Evolutionary conservation across 345 rosid genomes (phyloP), one percentile per base, ranked within the genome.

Genomic region (Linum tenue): DNA sequence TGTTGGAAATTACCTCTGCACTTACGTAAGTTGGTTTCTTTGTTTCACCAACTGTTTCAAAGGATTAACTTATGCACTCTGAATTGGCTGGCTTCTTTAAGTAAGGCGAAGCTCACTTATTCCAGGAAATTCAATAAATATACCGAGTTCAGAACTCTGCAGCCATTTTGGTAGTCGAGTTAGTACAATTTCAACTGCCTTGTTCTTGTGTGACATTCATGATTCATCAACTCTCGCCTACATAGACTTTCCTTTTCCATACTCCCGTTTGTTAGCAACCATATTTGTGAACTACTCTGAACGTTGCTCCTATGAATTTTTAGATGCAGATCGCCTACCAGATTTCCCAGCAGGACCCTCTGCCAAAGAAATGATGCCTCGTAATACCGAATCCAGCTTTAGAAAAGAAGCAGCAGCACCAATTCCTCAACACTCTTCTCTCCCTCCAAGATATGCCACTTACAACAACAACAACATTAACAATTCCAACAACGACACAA

Each of bases 381-480:
- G 53, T 4, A 48, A 48, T 15, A 41, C 90, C 51, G 84, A 85
- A 70, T 69, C 83, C 16, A 79, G 75, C 76, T 73, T 59, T 37
- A 72, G 75, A 65, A 83, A 79, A 43, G 90, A 86, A 22, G 31
- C 31, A 17, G 76, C 77, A 65, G n/a, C 70, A 6, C 74, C 90
- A 15, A 68, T 79, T 60, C 84, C 80, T 22, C 82, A 81, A 14
- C 74, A 83, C 14, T 70, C 84, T 55, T 76, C 86, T 62, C 73
- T 72, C 64, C 78, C 79, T 63, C 83, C 77, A 9, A 81, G 79
- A 70, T 73, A 76, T 44, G 35, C 71, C 57, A 61, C 73, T 35
- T 68, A 86, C 75, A 78, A 69, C 65, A 69, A 44, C 51, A 44
- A n/a, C 51, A 48, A 48, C 53, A 48, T n/a, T 22, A 22, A 22